These are phyloP conservation scores for Rosa persica DNA, from an alignment of 306 rosid species.

Conservation along the genomic window DNA sequence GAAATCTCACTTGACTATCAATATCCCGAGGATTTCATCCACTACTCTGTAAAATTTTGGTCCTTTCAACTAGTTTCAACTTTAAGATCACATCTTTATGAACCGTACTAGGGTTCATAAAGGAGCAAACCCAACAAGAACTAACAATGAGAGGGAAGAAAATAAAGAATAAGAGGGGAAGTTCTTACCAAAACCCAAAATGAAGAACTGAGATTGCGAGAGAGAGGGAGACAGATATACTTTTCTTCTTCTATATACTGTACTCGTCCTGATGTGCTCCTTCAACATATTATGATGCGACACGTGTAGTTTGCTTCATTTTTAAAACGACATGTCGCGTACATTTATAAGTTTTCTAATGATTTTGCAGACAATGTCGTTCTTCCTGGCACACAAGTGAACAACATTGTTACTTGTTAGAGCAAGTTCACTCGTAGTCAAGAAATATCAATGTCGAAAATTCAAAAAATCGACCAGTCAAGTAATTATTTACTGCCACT, in stretches of 20 bases:
- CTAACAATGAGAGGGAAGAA: too few relatives aligned
- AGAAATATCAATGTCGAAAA: too few relatives aligned
- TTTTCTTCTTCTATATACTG: background rate
- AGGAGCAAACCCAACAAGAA: background rate
- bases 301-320: too few relatives aligned
- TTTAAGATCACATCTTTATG: background rate
- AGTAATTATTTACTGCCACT: too few relatives aligned
- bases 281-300: background rate
- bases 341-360: too few relatives aligned
- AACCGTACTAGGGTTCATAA: background rate
- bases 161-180: background rate
- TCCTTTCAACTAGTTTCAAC: background rate
- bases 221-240: background rate
- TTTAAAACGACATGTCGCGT: too few relatives aligned
- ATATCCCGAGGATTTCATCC: background rate
- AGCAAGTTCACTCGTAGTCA: too few relatives aligned
- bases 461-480: too few relatives aligned
- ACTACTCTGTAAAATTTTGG: background rate
- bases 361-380: too few relatives aligned
- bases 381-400: too few relatives aligned
- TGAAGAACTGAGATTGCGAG: background rate
- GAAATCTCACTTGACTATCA: background rate
- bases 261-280: background rate
- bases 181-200: background rate
- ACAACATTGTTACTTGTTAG: too few relatives aligned